Evolutionary conservation across 1,284 basidiomycete genomes (phyloP), one percentile per base, ranked within the genome.

Genomic region (Puccinia polysora): DNA sequence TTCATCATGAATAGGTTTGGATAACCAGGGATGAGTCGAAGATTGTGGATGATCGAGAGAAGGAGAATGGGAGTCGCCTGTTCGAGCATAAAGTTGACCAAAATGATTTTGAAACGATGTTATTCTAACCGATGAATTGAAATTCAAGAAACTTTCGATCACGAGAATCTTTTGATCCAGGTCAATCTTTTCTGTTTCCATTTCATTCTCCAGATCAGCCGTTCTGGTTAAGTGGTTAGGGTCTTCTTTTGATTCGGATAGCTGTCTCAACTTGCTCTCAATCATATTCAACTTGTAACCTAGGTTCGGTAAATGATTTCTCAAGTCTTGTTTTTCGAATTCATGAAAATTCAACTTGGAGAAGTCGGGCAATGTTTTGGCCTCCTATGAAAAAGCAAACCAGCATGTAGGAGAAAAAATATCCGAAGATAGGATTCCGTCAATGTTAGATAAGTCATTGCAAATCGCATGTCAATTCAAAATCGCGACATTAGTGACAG

Each of bases 281-380:
- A 14, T 5, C 12, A 15, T 18, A 6, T 60, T 30, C 5, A 60
- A 7, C 6, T 23, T 45, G 20, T 45, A 60, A 12, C 58, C 47
- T 7, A 60, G 40, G 32, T 15, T 18, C 12, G 59, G 59, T 28
- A 71, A 36, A n/a, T 53, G 20, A 18, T 7, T 50, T 53, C 30
- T 40, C 2, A 71, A 18, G 12, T 59, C 43, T 56, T 63, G 58
- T 30, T 47, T 47, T 3, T 45, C 36, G 49, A 53, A 71, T 53
- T 23, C 25, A 47, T 71, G 69, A 30, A 71, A 71, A 53, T 49
- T 43, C 58, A 71, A 30, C 36, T 71, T 71, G 12, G 69, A 63
- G 30, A 71, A 71, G 55, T 71, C 69, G 2, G 69, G 69, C 36
- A 71, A 20, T 3, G 30, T 38, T 55, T 63, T 45, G 20, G 69